These are phyloP conservation scores for Chrysochromulina tobinii DNA, from an alignment of 78 protist species.

Conservation along the genomic window DNA sequence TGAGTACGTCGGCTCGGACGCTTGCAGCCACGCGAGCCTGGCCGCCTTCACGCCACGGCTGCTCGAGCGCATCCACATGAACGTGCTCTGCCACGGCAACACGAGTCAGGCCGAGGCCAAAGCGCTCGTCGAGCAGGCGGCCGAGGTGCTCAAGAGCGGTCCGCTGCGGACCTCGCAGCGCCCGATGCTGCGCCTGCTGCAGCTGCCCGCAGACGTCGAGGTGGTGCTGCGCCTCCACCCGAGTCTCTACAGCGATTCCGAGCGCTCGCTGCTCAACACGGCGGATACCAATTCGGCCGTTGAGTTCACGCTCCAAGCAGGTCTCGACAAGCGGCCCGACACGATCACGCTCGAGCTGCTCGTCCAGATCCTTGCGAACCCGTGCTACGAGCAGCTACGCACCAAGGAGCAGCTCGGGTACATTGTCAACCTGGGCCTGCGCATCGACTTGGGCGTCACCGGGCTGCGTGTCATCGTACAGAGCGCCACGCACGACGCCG, in stretches of 20 bases:
- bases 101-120: background rate
- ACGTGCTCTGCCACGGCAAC: background rate
- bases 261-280: background rate
- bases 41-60: background rate
- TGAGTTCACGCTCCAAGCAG: background rate
- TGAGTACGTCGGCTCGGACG: background rate
- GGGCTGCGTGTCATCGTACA: constrained; percentile 28
- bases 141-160: background rate
- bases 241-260: background rate
- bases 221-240: background rate
- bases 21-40: background rate
- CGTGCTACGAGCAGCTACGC: constrained; percentile 39
- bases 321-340: background rate
- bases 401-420: constrained; percentile 50
- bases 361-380: too few relatives aligned
- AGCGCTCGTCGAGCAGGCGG: background rate
- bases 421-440: background rate
- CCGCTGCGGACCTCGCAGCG: background rate
- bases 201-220: background rate
- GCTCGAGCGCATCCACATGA: background rate
- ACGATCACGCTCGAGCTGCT: background rate
- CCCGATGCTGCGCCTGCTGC: background rate
- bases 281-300: background rate
- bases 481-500: background rate
- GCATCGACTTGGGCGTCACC: too few relatives aligned